Evolutionary conservation across 2,329 filamentous ascomycete genomes (phyloP), one percentile per base, ranked within the genome.

Genomic region (Catunica adiposa): DNA sequence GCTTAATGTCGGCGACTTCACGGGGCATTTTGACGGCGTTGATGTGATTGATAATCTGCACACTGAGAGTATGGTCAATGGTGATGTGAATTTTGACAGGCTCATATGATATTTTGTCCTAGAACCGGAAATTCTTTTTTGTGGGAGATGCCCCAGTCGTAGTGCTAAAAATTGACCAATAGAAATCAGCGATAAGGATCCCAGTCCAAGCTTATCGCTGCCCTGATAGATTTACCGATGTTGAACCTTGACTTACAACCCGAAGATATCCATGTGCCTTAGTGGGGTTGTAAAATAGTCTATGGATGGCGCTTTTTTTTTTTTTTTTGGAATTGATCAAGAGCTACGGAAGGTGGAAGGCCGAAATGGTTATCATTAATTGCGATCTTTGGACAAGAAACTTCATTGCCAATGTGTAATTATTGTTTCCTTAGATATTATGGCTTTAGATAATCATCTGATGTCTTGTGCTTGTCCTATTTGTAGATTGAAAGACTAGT

Each of bases 1-100:
- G 77, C 78, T 98, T 97, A 82, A 97, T 97, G 73, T 97, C 92
- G 71, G 83, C 86, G 74, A 96, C 85, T 86, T 97, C 89, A 70
- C 82, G 80, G 83, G 92, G 90, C 92, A 98, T 98, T 75, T 77
- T 94, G 86, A 58, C 56, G 48, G 56, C 50, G 53, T 56, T 58
- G 56, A 58, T 58, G 56, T 58, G 53, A 58, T 56, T 48, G 56
- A 58, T 58, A 58, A 58, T 58, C 56, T 58, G 56, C 56, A 58
- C 56, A 58, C 56, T 58, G 31, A 58, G 53, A 55, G 56, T 56
- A 58, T 55, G 56, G 29, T 48, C 50, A 55, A 58, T 58, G 53
- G 53, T 58, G 56, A 44, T 51, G 53, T 55, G 53, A 58, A 53
- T 58, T 58, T 58, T 8, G 53, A 55, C 56, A 55, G 34, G 51